Conservation (phyloP, 805 yeast genomes). For the Candida ascalaphidarum region DNA sequence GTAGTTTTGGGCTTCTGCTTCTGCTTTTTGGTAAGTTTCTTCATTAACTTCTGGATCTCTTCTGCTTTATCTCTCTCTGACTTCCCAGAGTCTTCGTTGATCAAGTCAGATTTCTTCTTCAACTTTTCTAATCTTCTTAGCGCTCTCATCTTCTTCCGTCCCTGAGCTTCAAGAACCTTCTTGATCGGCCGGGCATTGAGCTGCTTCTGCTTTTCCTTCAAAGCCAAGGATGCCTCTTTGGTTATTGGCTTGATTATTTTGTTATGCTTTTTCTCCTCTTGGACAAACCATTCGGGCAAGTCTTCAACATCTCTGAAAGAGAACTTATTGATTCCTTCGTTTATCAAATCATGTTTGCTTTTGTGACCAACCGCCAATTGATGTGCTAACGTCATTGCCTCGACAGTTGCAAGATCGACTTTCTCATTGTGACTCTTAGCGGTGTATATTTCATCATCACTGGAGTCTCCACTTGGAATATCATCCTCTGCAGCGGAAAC, state of each 20-base stretch:
- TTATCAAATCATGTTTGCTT: constrained; percentile 75
- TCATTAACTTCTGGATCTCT: constrained; percentile 82
- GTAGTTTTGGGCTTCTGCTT: constrained; percentile 74
- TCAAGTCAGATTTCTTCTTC: constrained; percentile 86
- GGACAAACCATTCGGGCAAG: constrained; percentile 94
- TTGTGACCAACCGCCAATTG: constrained; percentile 86
- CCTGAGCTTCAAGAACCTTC: constrained; percentile 97
- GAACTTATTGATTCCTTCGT: constrained; percentile 87
- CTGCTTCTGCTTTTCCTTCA: constrained; percentile 38
- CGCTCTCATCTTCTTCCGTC: constrained; percentile 93
- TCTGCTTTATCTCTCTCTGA: constrained; percentile 93
- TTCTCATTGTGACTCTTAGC: constrained; percentile 47
- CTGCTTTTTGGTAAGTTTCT: constrained; percentile 66
- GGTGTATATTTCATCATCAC: constrained; percentile 46
- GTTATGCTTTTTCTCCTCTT: constrained; percentile 83
- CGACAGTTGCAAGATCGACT: constrained; percentile 82
- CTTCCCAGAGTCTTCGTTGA: constrained; percentile 79
- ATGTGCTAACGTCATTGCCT: constrained; percentile 97
- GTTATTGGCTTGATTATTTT: constrained; percentile 88
- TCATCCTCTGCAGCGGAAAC: constrained; percentile 21
- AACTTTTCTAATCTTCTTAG: constrained; percentile 76
- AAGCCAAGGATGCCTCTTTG: constrained; percentile 58
- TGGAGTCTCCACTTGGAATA: constrained; percentile 32
- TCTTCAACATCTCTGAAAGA: constrained; percentile 88
- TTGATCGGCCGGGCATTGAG: constrained; percentile 96